phyloP scores from a whole-genome alignment of 2,329 filamentous ascomycete species.

The Neocucurbitaria cava region DNA sequence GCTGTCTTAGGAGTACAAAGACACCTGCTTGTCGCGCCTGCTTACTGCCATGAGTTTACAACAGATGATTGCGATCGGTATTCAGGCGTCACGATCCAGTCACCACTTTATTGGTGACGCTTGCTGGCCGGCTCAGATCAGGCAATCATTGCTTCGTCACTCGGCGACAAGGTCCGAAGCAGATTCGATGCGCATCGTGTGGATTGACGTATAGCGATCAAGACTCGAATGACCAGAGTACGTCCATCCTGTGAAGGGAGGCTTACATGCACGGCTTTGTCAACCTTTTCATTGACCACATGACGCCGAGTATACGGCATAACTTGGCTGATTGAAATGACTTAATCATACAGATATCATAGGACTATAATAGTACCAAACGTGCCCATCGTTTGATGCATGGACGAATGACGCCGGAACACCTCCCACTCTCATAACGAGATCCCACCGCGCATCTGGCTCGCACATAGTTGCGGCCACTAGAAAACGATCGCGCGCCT shows the following conservation, averaged over 20 bases:
- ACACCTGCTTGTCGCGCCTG: conserved; percentile 9
- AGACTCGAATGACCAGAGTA: neutral
- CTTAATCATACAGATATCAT: conserved; percentile 3
- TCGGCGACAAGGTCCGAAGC: neutral
- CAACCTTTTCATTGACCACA: neutral
- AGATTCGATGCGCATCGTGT: neutral
- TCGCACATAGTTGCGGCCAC: neutral
- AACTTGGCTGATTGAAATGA: neutral
- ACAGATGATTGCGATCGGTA: conserved; percentile 9
- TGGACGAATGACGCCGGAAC: conserved; percentile 8
- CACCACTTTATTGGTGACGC: conserved; percentile 2
- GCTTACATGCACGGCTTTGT: conserved; percentile 13
- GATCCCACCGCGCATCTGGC: neutral
- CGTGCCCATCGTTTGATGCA: conserved; percentile 1
- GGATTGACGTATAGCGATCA: neutral
- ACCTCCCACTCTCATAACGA: neutral
- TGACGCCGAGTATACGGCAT: neutral
- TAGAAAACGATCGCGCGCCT: neutral
- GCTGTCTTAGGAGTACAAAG: conserved; percentile 7
- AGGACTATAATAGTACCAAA: conserved; percentile 4
- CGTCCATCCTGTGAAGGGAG: conserved; percentile 1
- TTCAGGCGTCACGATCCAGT: neutral
- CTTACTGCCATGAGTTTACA: conserved; percentile 1
- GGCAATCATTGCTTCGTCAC: neutral
- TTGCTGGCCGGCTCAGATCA: conserved; percentile 3